A percentile compares a stretch with the other conserved stretches of the same genome.
phyloP scores from a whole-genome alignment of 768 basidiomycete species.

The Dentipellis sp. region DNA sequence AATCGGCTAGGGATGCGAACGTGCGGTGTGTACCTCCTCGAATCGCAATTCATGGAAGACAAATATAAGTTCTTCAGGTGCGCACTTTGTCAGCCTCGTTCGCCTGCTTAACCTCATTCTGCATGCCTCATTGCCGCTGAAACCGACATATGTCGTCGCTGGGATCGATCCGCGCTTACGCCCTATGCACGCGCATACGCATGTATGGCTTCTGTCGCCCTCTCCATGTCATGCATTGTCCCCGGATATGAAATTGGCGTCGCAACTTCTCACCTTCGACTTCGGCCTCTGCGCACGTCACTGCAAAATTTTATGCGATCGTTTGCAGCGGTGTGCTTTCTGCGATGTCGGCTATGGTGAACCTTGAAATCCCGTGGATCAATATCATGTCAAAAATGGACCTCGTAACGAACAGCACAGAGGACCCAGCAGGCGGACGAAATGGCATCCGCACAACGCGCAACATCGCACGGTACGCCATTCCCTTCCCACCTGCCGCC shows the following conservation, averaged over 20 bases:
- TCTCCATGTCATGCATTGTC: not conserved
- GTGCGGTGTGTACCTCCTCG: constrained; percentile 89
- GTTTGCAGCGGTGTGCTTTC: constrained; percentile 76
- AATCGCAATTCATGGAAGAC: constrained; percentile 99
- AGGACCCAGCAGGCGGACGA: constrained; percentile 50
- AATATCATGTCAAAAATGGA: constrained; percentile 99
- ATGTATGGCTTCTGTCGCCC: not conserved
- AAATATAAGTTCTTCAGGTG: constrained; percentile 96
- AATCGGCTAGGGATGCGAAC: constrained; percentile 71
- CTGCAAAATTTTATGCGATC: not conserved
- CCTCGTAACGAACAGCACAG: constrained; percentile 62
- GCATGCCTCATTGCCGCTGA: not conserved
- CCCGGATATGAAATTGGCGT: not conserved
- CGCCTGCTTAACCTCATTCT: not conserved
- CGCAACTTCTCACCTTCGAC: not conserved
- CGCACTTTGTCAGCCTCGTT: constrained; percentile 2
- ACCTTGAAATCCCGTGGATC: constrained; percentile 93
- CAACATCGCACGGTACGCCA: constrained; percentile 72
- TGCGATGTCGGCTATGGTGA: constrained; percentile 99
- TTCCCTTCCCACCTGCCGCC: constrained; percentile 5
- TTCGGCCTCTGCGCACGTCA: not conserved
- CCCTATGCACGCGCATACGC: not conserved
- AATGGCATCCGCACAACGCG: constrained; percentile 66
- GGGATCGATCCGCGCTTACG: not conserved
- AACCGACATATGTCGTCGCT: not conserved